These are phyloP conservation scores for Penicillium olsonii DNA, from an alignment of 2,329 filamentous ascomycete species.

Conservation along the genomic window DNA sequence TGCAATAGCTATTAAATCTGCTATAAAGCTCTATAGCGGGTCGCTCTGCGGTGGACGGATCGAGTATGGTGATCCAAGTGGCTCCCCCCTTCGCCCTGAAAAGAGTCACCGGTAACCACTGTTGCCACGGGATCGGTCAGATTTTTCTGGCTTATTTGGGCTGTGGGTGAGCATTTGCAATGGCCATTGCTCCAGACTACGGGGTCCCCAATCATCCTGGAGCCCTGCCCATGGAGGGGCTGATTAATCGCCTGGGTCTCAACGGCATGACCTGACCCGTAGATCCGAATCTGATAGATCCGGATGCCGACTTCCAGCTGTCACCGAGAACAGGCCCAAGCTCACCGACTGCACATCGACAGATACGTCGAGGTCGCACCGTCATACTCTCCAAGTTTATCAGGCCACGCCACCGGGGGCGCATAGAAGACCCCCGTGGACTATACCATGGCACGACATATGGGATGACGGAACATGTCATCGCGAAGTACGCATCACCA, in stretches of 20 bases:
- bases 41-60: conserved; percentile 19
- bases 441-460: conserved; percentile 1
- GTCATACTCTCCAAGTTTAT: background rate
- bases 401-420: conserved; percentile 6
- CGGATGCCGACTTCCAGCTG: background rate
- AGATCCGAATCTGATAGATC: background rate
- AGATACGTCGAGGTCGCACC: too few species aligned
- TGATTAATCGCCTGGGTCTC: background rate
- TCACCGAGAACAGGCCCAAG: background rate
- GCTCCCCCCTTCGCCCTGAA: conserved; percentile 16
- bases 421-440: background rate
- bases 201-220: background rate
- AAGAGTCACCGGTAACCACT: conserved; percentile 21
- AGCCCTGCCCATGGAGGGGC: background rate
- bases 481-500: too few species aligned
- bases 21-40: too few species aligned
- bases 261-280: background rate
- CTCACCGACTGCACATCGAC: too few species aligned
- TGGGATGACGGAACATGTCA: background rate
- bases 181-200: background rate
- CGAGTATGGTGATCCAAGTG: conserved; percentile 16
- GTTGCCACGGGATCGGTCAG: conserved; percentile 14
- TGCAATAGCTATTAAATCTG: background rate
- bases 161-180: background rate
- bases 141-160: conserved; percentile 2